Conservation (phyloP, 345 rosid genomes). For the Viola odorata region DNA sequence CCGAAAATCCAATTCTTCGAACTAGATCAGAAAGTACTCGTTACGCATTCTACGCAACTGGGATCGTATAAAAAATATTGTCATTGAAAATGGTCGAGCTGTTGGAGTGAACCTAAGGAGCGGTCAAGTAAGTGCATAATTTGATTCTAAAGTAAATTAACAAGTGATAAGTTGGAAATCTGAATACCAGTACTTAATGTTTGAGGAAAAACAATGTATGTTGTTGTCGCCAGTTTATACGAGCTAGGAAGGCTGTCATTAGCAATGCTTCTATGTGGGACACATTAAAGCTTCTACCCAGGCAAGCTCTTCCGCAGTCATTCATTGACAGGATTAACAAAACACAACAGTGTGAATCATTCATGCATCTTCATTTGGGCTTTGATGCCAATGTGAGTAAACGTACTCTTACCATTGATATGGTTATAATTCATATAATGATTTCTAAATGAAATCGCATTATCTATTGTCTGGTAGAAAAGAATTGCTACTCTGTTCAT, state of each 20-base stretch:
- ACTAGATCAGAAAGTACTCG: too few species aligned
- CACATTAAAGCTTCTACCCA: conserved; percentile 61
- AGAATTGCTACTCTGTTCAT: too few species aligned
- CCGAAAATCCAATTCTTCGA: too few species aligned
- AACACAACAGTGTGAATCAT: conserved; percentile 84
- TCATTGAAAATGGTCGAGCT: conserved; percentile 69
- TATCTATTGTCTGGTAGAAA: too few species aligned
- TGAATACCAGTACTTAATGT: neutral
- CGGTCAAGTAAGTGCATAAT: conserved; percentile 60
- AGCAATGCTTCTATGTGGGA: conserved; percentile 98
- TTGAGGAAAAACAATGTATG: neutral
- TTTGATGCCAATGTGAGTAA: conserved; percentile 63
- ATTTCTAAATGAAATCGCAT: too few species aligned
- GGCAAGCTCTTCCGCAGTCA: conserved; percentile 56
- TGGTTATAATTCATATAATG: neutral
- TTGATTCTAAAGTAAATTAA: too few species aligned
- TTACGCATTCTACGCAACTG: too few species aligned
- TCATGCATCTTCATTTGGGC: conserved; percentile 98
- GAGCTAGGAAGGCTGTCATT: conserved; percentile 81
- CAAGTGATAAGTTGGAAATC: neutral
- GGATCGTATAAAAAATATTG: too few species aligned
- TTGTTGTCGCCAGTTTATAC: conserved; percentile 70
- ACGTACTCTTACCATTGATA: neutral
- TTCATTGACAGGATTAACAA: conserved; percentile 41
- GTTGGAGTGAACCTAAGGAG: conserved; percentile 72